Percentiles rank a stretch among this genome's conserved stretches.
Conservation (phyloP, 2,329 filamentous ascomycete genomes). For the Lojkania enalia region DNA sequence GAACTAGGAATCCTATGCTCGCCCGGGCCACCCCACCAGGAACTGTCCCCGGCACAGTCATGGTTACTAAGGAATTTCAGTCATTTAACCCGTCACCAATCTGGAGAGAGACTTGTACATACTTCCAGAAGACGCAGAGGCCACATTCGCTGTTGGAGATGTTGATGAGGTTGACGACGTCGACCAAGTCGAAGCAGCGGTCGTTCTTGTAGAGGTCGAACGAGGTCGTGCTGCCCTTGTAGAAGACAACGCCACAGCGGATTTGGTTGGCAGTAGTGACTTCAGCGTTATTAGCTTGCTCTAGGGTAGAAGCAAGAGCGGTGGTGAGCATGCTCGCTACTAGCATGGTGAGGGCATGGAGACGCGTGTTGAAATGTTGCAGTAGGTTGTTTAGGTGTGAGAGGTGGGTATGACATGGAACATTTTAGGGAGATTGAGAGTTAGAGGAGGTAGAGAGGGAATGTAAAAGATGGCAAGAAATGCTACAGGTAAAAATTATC, state of each 20-base stretch:
- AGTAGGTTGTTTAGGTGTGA: too few relatives aligned
- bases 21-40: neutral
- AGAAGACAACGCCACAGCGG: neutral
- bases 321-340: too few relatives aligned
- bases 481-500: too few relatives aligned
- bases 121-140: neutral
- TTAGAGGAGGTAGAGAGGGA: too few relatives aligned
- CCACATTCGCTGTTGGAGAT: neutral
- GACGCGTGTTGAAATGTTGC: too few relatives aligned
- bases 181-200: neutral
- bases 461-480: too few relatives aligned
- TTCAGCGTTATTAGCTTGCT: too few relatives aligned
- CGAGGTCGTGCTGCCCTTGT: neutral
- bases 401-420: too few relatives aligned
- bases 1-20: neutral
- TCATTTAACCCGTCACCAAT: neutral
- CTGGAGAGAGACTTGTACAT: neutral
- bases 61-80: neutral
- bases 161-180: neutral
- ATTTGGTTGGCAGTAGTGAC: too few relatives aligned
- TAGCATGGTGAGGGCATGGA: too few relatives aligned
- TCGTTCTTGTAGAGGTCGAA: neutral
- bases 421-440: too few relatives aligned
- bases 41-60: neutral
- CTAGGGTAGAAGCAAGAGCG: too few relatives aligned